Conservation (phyloP, 179 eudicot genomes). For the Sideroxylon spinosum region DNA sequence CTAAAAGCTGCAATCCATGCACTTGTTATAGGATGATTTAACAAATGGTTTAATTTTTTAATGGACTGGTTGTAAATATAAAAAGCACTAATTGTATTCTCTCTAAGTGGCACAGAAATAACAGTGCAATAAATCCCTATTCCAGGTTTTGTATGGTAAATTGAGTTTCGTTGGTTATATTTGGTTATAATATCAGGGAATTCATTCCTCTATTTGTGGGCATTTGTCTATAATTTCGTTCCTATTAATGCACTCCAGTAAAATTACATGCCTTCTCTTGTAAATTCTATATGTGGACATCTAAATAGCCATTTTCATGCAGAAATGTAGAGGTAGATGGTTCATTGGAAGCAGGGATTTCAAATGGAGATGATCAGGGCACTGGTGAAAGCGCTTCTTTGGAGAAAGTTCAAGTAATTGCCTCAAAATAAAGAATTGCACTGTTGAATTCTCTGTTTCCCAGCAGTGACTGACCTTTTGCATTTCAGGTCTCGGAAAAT, state of each 20-base stretch:
- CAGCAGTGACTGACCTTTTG: conserved; percentile 1
- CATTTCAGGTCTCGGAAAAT: conserved; percentile 48
- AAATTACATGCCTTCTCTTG: conserved; percentile 3
- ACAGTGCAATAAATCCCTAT: no score
- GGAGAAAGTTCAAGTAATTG: conserved; percentile 33
- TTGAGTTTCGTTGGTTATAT: neutral
- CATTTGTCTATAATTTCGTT: neutral
- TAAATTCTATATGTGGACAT: neutral
- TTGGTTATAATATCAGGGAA: no score
- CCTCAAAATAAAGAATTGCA: neutral
- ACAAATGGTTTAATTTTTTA: no score
- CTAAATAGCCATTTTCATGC: conserved; percentile 18
- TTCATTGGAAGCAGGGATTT: conserved; percentile 38
- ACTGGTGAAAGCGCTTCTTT: conserved; percentile 35
- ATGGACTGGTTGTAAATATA: no score
- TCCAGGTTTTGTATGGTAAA: neutral
- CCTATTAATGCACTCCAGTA: neutral
- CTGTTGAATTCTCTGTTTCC: conserved; percentile 1
- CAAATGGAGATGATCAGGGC: conserved; percentile 47
- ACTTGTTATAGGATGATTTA: no score
- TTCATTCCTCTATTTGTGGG: neutral
- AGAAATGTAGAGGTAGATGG: conserved; percentile 68
- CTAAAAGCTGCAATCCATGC: no score
- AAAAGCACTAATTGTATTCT: no score
- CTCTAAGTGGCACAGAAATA: no score